These are phyloP conservation scores for Teunomyces kruisii DNA, from an alignment of 805 yeast species.

Conservation along the genomic window DNA sequence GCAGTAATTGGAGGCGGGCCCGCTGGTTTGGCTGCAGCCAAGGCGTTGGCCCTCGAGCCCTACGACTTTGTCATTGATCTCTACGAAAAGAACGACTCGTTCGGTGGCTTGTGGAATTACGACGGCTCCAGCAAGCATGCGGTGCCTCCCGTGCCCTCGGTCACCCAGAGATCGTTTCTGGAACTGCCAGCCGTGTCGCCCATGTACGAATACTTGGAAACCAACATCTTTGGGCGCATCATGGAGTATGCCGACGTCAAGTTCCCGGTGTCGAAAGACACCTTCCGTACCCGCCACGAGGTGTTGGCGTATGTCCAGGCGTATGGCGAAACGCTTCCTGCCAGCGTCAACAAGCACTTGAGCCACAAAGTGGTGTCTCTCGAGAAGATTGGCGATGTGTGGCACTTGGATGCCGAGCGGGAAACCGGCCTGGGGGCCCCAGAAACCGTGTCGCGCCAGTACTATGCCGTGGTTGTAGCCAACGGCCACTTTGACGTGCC, in stretches of 20 bases:
- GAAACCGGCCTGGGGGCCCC: neutral
- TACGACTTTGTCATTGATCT: constrained; percentile 30
- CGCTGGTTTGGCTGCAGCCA: constrained; percentile 25
- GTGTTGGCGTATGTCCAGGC: constrained; percentile 17
- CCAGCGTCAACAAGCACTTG: constrained; percentile 8
- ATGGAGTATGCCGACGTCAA: constrained; percentile 45
- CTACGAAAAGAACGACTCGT: constrained; percentile 37
- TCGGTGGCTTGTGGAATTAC: constrained; percentile 47
- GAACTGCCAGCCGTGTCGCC: constrained; percentile 16
- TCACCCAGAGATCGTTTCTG: neutral
- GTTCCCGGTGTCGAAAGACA: constrained; percentile 11
- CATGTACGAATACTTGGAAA: constrained; percentile 27
- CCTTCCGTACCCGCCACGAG: constrained; percentile 16
- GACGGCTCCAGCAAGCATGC: constrained; percentile 22
- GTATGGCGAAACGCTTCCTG: constrained; percentile 16
- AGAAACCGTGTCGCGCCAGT: constrained; percentile 3
- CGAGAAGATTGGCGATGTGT: constrained; percentile 10
- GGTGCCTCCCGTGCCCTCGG: constrained; percentile 11
- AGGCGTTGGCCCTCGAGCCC: constrained; percentile 21
- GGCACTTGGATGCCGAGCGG: constrained; percentile 4
- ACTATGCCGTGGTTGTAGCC: constrained; percentile 24
- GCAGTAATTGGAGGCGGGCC: constrained; percentile 29
- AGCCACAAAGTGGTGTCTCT: constrained; percentile 13
- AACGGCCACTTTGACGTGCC: constrained; percentile 27
- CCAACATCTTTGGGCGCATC: constrained; percentile 44